Conservation (phyloP, 140 eudicot species). For the Artemisia princeps region DNA sequence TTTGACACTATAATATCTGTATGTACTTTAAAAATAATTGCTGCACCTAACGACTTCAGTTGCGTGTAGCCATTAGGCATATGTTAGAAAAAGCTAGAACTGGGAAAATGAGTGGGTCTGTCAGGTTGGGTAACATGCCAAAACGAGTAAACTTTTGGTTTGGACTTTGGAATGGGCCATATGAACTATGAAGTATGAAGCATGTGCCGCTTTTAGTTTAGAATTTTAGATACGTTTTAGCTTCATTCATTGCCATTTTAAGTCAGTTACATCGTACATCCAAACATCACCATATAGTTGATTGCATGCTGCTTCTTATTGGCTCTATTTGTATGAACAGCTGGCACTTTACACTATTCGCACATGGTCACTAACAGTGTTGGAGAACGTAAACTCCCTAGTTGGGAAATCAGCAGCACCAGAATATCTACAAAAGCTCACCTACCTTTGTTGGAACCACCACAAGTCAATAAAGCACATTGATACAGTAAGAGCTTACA, state of each 20-base stretch:
- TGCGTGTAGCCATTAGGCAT: too few species aligned
- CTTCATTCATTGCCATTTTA: too few species aligned
- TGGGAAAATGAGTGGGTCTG: background rate
- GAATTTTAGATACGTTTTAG: too few species aligned
- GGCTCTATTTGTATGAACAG: slow-evolving; percentile 25
- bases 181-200: too few species aligned
- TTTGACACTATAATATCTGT: background rate
- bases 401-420: slow-evolving; percentile 83
- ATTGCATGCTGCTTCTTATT: too few species aligned
- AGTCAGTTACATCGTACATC: too few species aligned
- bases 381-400: slow-evolving; percentile 73
- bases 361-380: slow-evolving; percentile 76
- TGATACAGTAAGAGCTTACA: slow-evolving; percentile 77
- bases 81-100: background rate
- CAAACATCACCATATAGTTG: too few species aligned
- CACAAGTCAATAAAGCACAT: slow-evolving; percentile 70
- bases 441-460: slow-evolving; percentile 86
- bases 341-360: slow-evolving; percentile 76
- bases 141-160: background rate
- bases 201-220: too few species aligned
- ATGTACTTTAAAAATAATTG: background rate
- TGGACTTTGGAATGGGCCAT: too few species aligned
- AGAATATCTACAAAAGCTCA: slow-evolving; percentile 65
- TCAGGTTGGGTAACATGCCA: background rate
- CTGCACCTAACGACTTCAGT: too few species aligned